A percentile compares a stretch with the other conserved stretches of the same genome.
Conservation (phyloP, 805 yeast species). For the Gaillardinia entomophila region DNA sequence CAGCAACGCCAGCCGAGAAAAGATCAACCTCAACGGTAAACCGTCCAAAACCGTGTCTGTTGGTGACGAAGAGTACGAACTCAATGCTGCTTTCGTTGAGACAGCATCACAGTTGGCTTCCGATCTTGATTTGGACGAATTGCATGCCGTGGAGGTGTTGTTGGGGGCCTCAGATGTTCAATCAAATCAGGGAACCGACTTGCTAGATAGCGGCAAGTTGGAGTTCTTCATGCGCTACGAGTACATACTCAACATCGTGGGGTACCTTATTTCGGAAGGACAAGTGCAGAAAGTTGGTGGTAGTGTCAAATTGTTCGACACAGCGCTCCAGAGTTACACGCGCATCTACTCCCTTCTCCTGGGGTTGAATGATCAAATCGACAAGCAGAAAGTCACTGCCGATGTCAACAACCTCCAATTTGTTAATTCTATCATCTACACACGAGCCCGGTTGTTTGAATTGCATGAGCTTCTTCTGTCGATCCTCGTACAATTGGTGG, state of each 20-base stretch:
- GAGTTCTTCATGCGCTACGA: conserved; percentile 65
- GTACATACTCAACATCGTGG: conserved; percentile 64
- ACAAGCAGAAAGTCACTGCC: conserved; percentile 43
- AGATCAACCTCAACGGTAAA: conserved; percentile 6
- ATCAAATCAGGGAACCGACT: conserved; percentile 41
- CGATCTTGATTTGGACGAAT: conserved; percentile 58
- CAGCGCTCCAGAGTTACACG: conserved; percentile 50
- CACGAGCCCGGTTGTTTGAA: conserved; percentile 55
- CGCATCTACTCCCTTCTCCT: conserved; percentile 52
- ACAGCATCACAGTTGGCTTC: conserved; percentile 54
- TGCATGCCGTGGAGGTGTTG: conserved; percentile 66
- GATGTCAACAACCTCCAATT: conserved; percentile 42
- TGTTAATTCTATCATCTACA: conserved; percentile 40
- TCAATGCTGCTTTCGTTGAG: conserved; percentile 63
- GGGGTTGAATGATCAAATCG: conserved; percentile 45
- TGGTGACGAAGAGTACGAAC: conserved; percentile 52
- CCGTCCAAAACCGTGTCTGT: conserved; percentile 35
- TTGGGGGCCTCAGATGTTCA: conserved; percentile 36
- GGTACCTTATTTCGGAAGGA: conserved; percentile 18
- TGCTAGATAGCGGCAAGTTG: conserved; percentile 59
- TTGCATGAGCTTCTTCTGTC: conserved; percentile 73
- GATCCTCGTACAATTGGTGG: conserved; percentile 48
- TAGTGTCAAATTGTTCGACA: conserved; percentile 24
- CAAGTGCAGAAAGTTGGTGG: conserved; percentile 18
- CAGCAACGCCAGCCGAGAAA: conserved; percentile 16